Evolutionary conservation across 768 basidiomycete genomes (phyloP).

Genomic region (Russula earlei): DNA sequence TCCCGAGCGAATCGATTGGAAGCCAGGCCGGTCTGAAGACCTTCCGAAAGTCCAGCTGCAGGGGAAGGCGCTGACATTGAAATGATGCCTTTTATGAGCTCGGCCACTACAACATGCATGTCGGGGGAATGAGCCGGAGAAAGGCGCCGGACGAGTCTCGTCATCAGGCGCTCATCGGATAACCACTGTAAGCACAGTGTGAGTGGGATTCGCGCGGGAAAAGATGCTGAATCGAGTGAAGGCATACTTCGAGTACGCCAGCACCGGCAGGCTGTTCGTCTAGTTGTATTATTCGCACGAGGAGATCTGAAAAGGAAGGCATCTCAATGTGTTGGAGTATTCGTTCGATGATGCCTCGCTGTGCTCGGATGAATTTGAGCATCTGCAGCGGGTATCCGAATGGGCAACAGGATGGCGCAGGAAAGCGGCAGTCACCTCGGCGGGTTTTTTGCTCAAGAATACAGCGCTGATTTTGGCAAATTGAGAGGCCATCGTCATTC

Average conservation of each 20-base stretch:
- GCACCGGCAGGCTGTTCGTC: constrained; percentile 75
- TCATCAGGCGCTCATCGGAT: constrained; percentile 74
- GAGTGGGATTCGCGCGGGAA: constrained; percentile 26
- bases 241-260: constrained; percentile 80
- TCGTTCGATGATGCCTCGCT: constrained; percentile 73
- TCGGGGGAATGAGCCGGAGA: constrained; percentile 68
- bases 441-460: constrained; percentile 80
- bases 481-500: constrained; percentile 81
- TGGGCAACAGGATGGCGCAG: constrained; percentile 24
- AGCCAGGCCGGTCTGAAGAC: constrained; percentile 58
- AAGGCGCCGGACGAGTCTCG: constrained; percentile 69
- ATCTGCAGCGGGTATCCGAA: constrained; percentile 48
- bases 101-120: constrained; percentile 78
- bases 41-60: constrained; percentile 60
- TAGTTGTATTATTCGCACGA: constrained; percentile 82
- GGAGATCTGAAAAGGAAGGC: constrained; percentile 83
- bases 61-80: constrained; percentile 88
- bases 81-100: constrained; percentile 90
- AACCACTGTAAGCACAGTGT: constrained; percentile 59
- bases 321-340: constrained; percentile 80
- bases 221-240: constrained; percentile 26
- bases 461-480: constrained; percentile 92
- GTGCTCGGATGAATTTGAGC: constrained; percentile 81
- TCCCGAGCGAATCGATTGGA: constrained; percentile 87
- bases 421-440: constrained; percentile 53